phyloP scores from a whole-genome alignment of 2,329 filamentous ascomycete genomes.

The Cryoendolithus antarcticus region DNA sequence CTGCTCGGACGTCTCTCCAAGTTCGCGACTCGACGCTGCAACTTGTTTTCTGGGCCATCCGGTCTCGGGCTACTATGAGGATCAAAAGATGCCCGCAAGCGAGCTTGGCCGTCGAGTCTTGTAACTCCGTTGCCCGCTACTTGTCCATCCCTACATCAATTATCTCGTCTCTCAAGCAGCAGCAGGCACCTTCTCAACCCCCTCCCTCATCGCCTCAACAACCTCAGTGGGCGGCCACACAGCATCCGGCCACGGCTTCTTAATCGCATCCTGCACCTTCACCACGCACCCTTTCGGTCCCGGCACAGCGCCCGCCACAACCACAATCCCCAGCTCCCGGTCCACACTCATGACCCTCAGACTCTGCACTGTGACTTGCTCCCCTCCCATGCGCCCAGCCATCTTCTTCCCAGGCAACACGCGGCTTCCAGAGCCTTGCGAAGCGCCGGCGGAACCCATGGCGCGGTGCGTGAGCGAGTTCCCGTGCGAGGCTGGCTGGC shows the following conservation, averaged over 20 bases:
- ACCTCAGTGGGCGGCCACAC: conserved; percentile 2
- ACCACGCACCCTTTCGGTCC: conserved; percentile 82
- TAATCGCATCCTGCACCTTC: conserved; percentile 78
- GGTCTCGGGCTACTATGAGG: background rate
- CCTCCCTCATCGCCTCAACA: conserved; percentile 3
- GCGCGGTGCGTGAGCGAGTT: conserved; percentile 88
- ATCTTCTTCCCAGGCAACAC: conserved; percentile 96
- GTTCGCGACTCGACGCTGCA: too few species aligned
- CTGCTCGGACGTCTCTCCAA: too few species aligned
- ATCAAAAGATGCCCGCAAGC: background rate
- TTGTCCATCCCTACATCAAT: too few species aligned
- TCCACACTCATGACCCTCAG: conserved; percentile 81
- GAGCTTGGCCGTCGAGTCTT: too few species aligned
- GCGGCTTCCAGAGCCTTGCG: conserved; percentile 83
- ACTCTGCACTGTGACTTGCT: conserved; percentile 83
- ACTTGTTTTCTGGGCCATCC: too few species aligned
- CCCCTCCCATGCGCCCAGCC: conserved; percentile 88
- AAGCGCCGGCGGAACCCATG: conserved; percentile 79
- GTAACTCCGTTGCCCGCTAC: too few species aligned
- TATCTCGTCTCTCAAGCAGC: background rate
- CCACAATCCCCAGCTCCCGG: conserved; percentile 70
- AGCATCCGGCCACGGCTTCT: conserved; percentile 60
- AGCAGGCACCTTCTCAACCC: conserved; percentile 4
- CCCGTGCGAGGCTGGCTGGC: conserved; percentile 87
- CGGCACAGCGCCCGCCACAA: conserved; percentile 76